These are phyloP conservation scores for Talaromyces sp. DNA, from an alignment of 2,329 filamentous ascomycete genomes.

Conservation along the genomic window DNA sequence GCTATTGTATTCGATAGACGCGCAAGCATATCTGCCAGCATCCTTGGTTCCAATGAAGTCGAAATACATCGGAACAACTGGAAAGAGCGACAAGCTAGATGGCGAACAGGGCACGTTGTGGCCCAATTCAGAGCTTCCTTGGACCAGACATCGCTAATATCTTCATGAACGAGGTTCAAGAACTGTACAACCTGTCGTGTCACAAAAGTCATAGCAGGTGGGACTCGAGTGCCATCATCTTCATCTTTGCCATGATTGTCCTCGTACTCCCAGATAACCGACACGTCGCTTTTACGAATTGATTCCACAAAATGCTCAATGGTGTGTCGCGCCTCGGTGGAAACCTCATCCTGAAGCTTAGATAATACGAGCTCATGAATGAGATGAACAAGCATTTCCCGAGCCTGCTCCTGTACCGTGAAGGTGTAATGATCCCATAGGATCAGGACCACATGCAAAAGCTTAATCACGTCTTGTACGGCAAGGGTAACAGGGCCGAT, in stretches of 20 bases:
- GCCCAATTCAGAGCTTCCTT: conserved; percentile 90
- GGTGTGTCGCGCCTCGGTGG: conserved; percentile 62
- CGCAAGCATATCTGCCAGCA: conserved; percentile 95
- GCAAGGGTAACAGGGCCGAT: conserved; percentile 80
- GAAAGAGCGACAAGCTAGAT: conserved; percentile 93
- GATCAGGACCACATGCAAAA: conserved; percentile 86
- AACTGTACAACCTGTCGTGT: conserved; percentile 76
- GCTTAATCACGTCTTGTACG: conserved; percentile 72
- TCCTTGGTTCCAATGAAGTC: conserved; percentile 81
- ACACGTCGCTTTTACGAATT: conserved; percentile 75
- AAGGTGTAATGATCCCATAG: conserved; percentile 97
- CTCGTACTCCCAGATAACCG: conserved; percentile 90
- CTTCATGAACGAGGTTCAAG: conserved; percentile 77
- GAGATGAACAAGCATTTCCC: conserved; percentile 95
- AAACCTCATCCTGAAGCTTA: conserved; percentile 67
- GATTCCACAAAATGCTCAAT: conserved; percentile 86
- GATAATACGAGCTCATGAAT: conserved; percentile 92
- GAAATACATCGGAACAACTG: conserved; percentile 94
- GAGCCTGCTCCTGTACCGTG: conserved; percentile 90
- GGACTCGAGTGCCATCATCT: conserved; percentile 73
- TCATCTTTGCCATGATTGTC: conserved; percentile 76
- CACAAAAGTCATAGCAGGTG: conserved; percentile 78
- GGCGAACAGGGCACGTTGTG: conserved; percentile 89
- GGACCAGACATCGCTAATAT: conserved; percentile 86
- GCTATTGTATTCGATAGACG: conserved; percentile 94